Conservation (phyloP, 1,139 yeast genomes). For the Debaryomyces sp. region DNA sequence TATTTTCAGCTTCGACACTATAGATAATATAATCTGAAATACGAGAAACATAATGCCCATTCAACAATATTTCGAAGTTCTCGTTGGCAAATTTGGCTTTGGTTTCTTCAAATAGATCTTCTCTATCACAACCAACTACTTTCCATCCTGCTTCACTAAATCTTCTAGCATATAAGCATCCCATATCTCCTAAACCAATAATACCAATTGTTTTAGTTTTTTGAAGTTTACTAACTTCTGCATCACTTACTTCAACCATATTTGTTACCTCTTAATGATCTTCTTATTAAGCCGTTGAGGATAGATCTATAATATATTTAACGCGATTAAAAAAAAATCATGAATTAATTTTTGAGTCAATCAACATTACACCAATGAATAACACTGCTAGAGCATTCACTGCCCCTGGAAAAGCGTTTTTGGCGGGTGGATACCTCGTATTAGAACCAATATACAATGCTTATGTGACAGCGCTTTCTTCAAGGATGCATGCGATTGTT, state of each 20-base stretch:
- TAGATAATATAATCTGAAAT: slow-evolving; percentile 80
- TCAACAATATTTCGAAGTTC: slow-evolving; percentile 56
- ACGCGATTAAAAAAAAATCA: not conserved
- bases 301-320: not conserved
- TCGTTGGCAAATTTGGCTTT: slow-evolving; percentile 44
- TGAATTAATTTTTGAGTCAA: not conserved
- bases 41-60: slow-evolving; percentile 86
- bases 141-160: slow-evolving; percentile 86
- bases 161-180: slow-evolving; percentile 76
- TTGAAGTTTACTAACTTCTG: slow-evolving; percentile 16
- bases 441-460: slow-evolving; percentile 75
- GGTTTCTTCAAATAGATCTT: slow-evolving; percentile 58
- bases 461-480: slow-evolving; percentile 84
- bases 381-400: slow-evolving; percentile 51
- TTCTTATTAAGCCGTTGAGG: not conserved
- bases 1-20: slow-evolving; percentile 87
- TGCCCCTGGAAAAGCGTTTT: slow-evolving; percentile 93
- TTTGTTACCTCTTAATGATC: not conserved
- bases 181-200: slow-evolving; percentile 98
- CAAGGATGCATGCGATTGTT: slow-evolving; percentile 84
- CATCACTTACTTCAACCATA: slow-evolving; percentile 14
- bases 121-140: slow-evolving; percentile 90
- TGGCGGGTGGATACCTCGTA: slow-evolving; percentile 95
- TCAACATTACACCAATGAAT: not conserved
- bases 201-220: slow-evolving; percentile 69